These are phyloP conservation scores for Acacia acuminata DNA, from an alignment of 306 rosid genomes.

Conservation along the genomic window DNA sequence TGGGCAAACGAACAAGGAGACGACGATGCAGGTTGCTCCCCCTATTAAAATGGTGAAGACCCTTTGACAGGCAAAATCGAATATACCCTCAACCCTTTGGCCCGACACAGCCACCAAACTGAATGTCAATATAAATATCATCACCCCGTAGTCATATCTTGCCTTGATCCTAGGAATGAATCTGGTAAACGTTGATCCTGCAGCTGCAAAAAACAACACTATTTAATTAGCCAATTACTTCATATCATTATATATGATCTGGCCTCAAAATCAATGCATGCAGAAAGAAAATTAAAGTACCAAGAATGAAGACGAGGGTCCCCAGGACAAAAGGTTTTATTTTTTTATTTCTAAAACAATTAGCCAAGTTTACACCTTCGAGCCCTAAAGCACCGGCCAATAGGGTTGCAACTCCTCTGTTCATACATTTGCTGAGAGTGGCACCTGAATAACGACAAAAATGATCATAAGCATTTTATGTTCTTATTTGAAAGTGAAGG, in stretches of 20 bases:
- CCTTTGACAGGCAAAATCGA: slow-evolving; percentile 69
- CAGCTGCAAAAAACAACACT: slow-evolving; percentile 46
- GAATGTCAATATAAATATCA: slow-evolving; percentile 84
- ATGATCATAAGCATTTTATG: neutral
- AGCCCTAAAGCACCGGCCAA: slow-evolving; percentile 80
- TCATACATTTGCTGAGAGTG: slow-evolving; percentile 73
- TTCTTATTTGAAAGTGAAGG: neutral
- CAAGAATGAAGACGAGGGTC: slow-evolving; percentile 70
- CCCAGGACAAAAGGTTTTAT: slow-evolving; percentile 75
- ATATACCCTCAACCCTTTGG: slow-evolving; percentile 50
- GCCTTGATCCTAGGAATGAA: slow-evolving; percentile 75
- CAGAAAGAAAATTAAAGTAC: slow-evolving; percentile 34
- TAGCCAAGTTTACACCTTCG: slow-evolving; percentile 69
- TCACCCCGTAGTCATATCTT: slow-evolving; percentile 78
- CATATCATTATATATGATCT: neutral
- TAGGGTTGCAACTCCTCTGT: slow-evolving; percentile 83
- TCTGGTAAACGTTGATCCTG: slow-evolving; percentile 66
- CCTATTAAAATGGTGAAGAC: slow-evolving; percentile 68
- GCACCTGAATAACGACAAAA: slow-evolving; percentile 60
- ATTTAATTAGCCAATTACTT: neutral
- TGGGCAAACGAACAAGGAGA: slow-evolving; percentile 66
- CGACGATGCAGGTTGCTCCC: slow-evolving; percentile 62
- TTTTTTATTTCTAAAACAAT: slow-evolving; percentile 48
- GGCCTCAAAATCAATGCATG: neutral
- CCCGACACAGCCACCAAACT: slow-evolving; percentile 80